Evolutionary conservation across 805 yeast genomes (phyloP).

Genomic region (Myxozyma mucilagina): DNA sequence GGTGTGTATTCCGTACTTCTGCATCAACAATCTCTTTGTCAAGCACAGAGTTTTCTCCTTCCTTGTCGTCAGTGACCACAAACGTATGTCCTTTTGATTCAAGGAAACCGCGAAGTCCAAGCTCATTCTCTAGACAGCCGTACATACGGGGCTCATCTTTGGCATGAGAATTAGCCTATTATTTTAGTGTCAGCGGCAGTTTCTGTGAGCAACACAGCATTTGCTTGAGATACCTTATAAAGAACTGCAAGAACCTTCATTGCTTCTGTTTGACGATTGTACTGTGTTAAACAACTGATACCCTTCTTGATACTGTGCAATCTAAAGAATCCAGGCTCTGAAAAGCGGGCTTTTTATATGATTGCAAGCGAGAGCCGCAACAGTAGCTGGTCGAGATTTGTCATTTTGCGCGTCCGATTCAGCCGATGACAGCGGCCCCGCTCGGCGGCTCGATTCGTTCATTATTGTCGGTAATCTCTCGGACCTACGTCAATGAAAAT

Average conservation of each 20-base stretch:
- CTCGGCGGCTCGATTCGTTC: neutral
- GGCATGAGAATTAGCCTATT: conserved; percentile 48
- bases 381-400: conserved; percentile 8
- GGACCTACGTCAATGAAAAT: neutral
- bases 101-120: conserved; percentile 66
- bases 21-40: conserved; percentile 70
- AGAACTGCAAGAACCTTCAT: conserved; percentile 43
- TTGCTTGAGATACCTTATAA: conserved; percentile 18
- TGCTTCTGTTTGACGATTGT: neutral
- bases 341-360: neutral
- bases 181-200: neutral
- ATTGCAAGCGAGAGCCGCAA: neutral
- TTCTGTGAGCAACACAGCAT: neutral
- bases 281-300: neutral
- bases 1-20: conserved; percentile 44
- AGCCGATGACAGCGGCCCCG: conserved; percentile 8
- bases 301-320: neutral
- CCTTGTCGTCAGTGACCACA: conserved; percentile 68
- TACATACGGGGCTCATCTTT: conserved; percentile 58
- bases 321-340: neutral
- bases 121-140: conserved; percentile 74
- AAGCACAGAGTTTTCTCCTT: conserved; percentile 56
- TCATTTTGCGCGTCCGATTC: neutral
- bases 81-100: conserved; percentile 67
- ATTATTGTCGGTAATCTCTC: neutral